phyloP scores from a whole-genome alignment of 1,284 basidiomycete genomes.

The Ganoderma lingzhi region DNA sequence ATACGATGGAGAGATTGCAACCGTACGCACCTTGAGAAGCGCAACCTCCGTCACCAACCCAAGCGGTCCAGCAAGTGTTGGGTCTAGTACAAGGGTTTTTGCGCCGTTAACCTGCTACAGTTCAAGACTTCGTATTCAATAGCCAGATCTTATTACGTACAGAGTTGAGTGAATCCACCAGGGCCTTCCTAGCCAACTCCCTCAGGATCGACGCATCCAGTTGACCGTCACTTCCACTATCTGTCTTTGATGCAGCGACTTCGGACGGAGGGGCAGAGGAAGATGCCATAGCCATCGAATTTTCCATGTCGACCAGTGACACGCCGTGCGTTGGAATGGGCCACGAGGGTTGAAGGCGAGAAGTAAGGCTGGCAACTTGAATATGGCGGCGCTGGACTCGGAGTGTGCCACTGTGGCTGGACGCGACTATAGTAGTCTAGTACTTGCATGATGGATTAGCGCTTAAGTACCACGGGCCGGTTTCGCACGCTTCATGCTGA shows the following conservation, averaged over 20 bases:
- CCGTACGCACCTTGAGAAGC: slow-evolving; percentile 79
- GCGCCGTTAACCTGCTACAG: slow-evolving; percentile 82
- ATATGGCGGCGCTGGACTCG: too few relatives aligned
- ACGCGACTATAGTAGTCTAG: neutral
- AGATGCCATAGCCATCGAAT: slow-evolving; percentile 34
- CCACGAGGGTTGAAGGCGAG: neutral
- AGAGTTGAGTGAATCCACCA: slow-evolving; percentile 86
- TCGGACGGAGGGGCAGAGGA: slow-evolving; percentile 38
- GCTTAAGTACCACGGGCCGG: neutral
- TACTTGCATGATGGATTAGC: too few relatives aligned
- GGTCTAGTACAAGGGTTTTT: slow-evolving; percentile 95
- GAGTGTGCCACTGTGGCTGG: neutral
- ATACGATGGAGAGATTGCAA: neutral
- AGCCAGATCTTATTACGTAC: slow-evolving; percentile 49
- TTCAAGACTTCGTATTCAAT: slow-evolving; percentile 12
- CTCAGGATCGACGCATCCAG: slow-evolving; percentile 79
- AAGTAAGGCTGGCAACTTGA: neutral
- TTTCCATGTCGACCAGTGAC: neutral
- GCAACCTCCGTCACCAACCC: slow-evolving; percentile 94
- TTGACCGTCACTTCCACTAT: slow-evolving; percentile 45
- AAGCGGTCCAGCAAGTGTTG: slow-evolving; percentile 89
- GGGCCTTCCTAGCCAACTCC: slow-evolving; percentile 78
- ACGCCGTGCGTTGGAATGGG: neutral
- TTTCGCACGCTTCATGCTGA: neutral
- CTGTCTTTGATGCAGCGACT: slow-evolving; percentile 35